These are phyloP conservation scores for Gentiana dahurica DNA, from an alignment of 257 asterid genomes.

Conservation along the genomic window DNA sequence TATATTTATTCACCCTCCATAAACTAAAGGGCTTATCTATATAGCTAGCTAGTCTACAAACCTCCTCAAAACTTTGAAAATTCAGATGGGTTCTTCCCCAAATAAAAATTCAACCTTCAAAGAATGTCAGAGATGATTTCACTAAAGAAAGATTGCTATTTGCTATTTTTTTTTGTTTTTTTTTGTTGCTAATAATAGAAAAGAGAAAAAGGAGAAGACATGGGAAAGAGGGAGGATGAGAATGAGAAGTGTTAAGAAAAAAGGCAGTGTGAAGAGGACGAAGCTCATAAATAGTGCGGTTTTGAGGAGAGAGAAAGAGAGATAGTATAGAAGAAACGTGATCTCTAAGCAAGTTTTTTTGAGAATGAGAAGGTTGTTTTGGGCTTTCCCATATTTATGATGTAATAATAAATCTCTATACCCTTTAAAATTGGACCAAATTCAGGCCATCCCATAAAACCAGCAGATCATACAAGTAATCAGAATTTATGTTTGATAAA, in stretches of 20 bases:
- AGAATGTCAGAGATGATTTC: background rate
- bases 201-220: slow-evolving; percentile 14
- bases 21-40: background rate
- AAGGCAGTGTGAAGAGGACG: slow-evolving; percentile 13
- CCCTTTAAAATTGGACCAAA: slow-evolving; percentile 37
- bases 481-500: too few species aligned
- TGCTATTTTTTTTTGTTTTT: too few species aligned
- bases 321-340: slow-evolving; percentile 29
- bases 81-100: slow-evolving; percentile 9
- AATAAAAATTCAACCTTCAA: slow-evolving; percentile 2
- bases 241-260: slow-evolving; percentile 16
- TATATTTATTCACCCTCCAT: background rate
- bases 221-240: slow-evolving; percentile 13
- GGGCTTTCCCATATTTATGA: slow-evolving; percentile 14
- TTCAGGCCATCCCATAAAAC: slow-evolving; percentile 30
- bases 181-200: slow-evolving; percentile 8
- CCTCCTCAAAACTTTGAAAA: background rate
- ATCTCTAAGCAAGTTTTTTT: slow-evolving; percentile 22
- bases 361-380: slow-evolving; percentile 15
- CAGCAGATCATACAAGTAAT: slow-evolving; percentile 10
- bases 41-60: background rate
- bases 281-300: slow-evolving; percentile 28
- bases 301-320: slow-evolving; percentile 2
- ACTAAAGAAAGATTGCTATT: background rate
- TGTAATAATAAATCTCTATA: slow-evolving; percentile 17